Percentiles rank a stretch among this genome's conserved stretches.
Evolutionary conservation across 1,139 yeast genomes (phyloP).

Genomic region (Sugiyamaella japonica): DNA sequence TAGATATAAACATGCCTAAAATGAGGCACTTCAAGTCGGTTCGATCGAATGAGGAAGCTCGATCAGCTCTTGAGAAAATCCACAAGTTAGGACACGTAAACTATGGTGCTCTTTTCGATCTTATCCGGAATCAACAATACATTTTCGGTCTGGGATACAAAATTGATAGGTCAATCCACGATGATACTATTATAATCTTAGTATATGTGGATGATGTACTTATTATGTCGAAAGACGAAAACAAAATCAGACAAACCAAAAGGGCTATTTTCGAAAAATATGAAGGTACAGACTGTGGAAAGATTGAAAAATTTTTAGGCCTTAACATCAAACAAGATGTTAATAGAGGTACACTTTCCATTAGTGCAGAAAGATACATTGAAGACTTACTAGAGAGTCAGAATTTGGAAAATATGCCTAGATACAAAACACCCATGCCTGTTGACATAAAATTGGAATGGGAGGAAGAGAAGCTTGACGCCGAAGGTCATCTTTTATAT

Average conservation of each 20-base stretch:
- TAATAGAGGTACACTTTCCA: background rate
- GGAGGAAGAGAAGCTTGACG: background rate
- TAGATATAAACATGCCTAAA: too few species aligned
- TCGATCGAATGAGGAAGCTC: too few species aligned
- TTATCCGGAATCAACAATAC: too few species aligned
- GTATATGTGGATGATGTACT: constrained; percentile 15
- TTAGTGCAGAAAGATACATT: constrained; percentile 5
- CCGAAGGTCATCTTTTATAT: constrained; percentile 1
- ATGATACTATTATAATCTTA: background rate
- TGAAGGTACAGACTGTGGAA: constrained; percentile 3
- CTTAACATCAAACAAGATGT: constrained; percentile 1
- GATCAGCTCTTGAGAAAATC: too few species aligned
- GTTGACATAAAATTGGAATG: background rate
- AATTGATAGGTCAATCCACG: too few species aligned
- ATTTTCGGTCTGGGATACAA: too few species aligned
- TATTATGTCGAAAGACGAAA: constrained; percentile 5
- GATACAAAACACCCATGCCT: background rate
- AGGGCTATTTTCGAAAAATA: background rate
- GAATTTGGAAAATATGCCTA: background rate
- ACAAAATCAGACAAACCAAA: background rate
- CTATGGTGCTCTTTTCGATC: too few species aligned
- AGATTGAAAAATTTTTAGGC: constrained; percentile 9
- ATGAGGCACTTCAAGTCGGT: too few species aligned
- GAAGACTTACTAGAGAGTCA: background rate
- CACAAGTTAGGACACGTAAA: too few species aligned